These are phyloP conservation scores for Maudiozyma serrabonitensis DNA, from an alignment of 805 yeast genomes.

Conservation along the genomic window DNA sequence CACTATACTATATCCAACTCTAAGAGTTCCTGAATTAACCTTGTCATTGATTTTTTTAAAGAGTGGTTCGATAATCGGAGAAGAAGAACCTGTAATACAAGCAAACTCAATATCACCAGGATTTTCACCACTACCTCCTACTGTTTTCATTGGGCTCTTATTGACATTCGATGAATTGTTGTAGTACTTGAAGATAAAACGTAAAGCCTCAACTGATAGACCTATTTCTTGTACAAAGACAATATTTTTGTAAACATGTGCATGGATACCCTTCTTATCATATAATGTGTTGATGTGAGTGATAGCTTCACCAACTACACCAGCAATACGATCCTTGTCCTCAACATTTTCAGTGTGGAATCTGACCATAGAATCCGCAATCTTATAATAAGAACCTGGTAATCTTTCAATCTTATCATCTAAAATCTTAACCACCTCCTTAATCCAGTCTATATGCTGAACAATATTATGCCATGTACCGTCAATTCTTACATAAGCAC, in stretches of 20 bases:
- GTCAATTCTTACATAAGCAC: slow-evolving; percentile 61
- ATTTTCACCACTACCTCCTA: slow-evolving; percentile 10
- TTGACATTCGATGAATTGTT: slow-evolving; percentile 18
- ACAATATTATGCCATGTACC: slow-evolving; percentile 54
- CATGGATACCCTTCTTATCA: slow-evolving; percentile 59
- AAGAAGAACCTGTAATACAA: slow-evolving; percentile 55
- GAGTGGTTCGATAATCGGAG: slow-evolving; percentile 60
- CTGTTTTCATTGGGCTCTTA: slow-evolving; percentile 19
- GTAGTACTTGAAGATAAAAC: slow-evolving; percentile 38
- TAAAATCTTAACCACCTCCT: slow-evolving; percentile 26
- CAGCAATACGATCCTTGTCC: slow-evolving; percentile 51
- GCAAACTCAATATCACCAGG: slow-evolving; percentile 33
- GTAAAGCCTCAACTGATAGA: slow-evolving; percentile 46
- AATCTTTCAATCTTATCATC: slow-evolving; percentile 52
- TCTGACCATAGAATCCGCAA: slow-evolving; percentile 66
- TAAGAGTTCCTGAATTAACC: slow-evolving; percentile 30
- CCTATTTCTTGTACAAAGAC: slow-evolving; percentile 64
- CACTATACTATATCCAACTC: slow-evolving; percentile 49
- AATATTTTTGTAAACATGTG: slow-evolving; percentile 57
- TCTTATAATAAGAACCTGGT: slow-evolving; percentile 66
- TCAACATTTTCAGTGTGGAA: slow-evolving; percentile 66
- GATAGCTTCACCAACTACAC: slow-evolving; percentile 73
- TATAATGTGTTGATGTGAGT: slow-evolving; percentile 75
- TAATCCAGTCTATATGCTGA: slow-evolving; percentile 39
- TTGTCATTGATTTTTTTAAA: slow-evolving; percentile 45